Evolutionary conservation across 495 filamentous ascomycete genomes (phyloP).

Genomic region (Penicillium argentinense): DNA sequence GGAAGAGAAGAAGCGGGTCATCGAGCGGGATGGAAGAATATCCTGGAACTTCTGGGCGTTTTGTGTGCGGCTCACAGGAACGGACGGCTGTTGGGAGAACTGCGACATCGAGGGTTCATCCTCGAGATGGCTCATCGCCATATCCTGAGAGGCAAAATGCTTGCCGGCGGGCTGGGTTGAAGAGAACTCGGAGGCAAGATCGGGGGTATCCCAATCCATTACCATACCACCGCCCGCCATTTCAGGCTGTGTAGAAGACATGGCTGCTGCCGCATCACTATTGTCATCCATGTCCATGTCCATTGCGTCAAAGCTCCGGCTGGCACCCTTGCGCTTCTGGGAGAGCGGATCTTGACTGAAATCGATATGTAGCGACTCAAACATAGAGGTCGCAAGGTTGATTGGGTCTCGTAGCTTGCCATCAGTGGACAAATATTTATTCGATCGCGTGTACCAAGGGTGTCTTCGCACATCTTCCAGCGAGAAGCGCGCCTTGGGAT

Average conservation of each 20-base stretch:
- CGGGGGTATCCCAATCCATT: constrained; percentile 76
- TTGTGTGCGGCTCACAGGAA: constrained; percentile 81
- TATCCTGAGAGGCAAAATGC: constrained; percentile 30
- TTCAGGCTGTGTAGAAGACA: constrained; percentile 80
- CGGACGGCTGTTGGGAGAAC: constrained; percentile 78
- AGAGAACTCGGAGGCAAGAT: constrained; percentile 49
- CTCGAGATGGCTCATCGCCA: constrained; percentile 59
- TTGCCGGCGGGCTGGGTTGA: constrained; percentile 49
- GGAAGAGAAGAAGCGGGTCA: constrained; percentile 89
- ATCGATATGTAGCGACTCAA: constrained; percentile 89
- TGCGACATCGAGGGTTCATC: constrained; percentile 92
- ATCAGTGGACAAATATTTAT: constrained; percentile 69
- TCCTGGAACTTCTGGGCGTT: constrained; percentile 84
- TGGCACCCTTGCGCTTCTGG: constrained; percentile 37
- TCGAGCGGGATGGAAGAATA: constrained; percentile 75
- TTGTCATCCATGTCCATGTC: constrained; percentile 54
- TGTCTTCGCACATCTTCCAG: constrained; percentile 87
- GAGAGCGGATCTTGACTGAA: constrained; percentile 68
- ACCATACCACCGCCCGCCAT: constrained; percentile 63
- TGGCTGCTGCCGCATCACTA: constrained; percentile 38
- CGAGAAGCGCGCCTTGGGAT: constrained; percentile 73
- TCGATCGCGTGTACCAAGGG: constrained; percentile 90
- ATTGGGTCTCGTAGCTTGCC: constrained; percentile 80
- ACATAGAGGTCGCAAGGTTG: constrained; percentile 85
- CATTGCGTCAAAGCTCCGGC: constrained; percentile 41